Percentiles rank a stretch among this genome's conserved stretches.
These are phyloP conservation scores for Coemansia sp. DNA, from an alignment of 192 early-diverging fungal species.

Conservation along the genomic window DNA sequence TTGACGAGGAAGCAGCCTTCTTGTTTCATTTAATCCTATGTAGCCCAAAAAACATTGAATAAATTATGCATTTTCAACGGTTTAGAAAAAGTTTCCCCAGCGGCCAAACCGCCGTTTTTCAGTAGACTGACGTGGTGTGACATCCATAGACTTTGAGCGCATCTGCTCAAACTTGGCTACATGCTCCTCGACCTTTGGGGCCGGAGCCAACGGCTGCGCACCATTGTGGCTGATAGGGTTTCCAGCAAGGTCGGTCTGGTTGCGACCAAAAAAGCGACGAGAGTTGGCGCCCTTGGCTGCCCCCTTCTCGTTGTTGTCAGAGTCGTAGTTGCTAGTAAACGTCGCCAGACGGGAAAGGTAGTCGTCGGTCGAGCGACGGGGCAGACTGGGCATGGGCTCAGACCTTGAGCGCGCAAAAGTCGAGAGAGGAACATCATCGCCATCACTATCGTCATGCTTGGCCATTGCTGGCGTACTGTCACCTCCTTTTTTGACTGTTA, in stretches of 20 bases:
- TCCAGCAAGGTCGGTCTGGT: not conserved
- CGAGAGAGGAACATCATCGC: slow-evolving; percentile 41
- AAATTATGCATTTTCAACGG: too few species aligned
- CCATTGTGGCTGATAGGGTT: not conserved
- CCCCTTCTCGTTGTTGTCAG: not conserved
- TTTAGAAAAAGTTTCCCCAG: slow-evolving; percentile 32
- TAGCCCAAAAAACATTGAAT: too few species aligned
- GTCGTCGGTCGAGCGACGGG: slow-evolving; percentile 9
- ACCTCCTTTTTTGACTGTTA: too few species aligned
- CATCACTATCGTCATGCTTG: slow-evolving; percentile 14
- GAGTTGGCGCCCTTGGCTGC: not conserved
- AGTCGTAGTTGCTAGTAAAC: slow-evolving; percentile 7
- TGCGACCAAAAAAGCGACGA: slow-evolving; percentile 15
- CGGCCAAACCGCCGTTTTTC: slow-evolving; percentile 19
- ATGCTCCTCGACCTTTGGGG: not conserved
- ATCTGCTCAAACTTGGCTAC: slow-evolving; percentile 1
- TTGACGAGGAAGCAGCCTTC: too few species aligned
- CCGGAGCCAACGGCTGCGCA: not conserved
- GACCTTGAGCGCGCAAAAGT: slow-evolving; percentile 37
- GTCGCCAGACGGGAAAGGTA: slow-evolving; percentile 1
- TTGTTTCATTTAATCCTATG: too few species aligned
- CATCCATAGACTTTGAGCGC: slow-evolving; percentile 28
- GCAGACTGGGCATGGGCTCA: slow-evolving; percentile 18
- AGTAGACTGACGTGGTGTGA: not conserved
- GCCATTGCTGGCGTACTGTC: not conserved